A percentile compares a stretch with the other conserved stretches of the same genome.
phyloP scores from a whole-genome alignment of 208 protist genomes.

The Trypanosoma congolense region DNA sequence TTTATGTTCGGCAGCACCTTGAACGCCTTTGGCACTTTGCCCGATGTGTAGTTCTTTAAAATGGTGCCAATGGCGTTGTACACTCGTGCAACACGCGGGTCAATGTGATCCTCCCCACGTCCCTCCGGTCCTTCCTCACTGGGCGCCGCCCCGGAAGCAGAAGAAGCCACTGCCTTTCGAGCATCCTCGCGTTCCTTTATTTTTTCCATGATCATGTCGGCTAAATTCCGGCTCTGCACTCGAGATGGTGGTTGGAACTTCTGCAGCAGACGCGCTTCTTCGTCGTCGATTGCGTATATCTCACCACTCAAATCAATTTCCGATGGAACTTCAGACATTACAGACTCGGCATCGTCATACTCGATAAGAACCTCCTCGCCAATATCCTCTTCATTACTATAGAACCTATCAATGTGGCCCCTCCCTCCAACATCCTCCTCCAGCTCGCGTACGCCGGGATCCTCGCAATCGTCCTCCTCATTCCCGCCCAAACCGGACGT shows the following conservation, averaged over 20 bases:
- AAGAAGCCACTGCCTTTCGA: slow-evolving; percentile 11
- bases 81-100: slow-evolving; percentile 82
- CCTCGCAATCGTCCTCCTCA: slow-evolving; percentile 3
- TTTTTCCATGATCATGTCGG: slow-evolving; percentile 90
- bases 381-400: slow-evolving; percentile 42
- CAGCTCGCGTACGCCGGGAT: background rate
- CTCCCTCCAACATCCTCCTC: slow-evolving; percentile 11
- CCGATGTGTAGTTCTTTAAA: slow-evolving; percentile 94
- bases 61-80: slow-evolving; percentile 93
- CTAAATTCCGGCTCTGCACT: slow-evolving; percentile 85
- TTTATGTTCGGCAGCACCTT: slow-evolving; percentile 96
- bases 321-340: slow-evolving; percentile 70
- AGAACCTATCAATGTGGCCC: slow-evolving; percentile 17
- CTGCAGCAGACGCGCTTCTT: slow-evolving; percentile 83
- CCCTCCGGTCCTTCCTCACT: slow-evolving; percentile 10
- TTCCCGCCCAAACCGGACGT: background rate
- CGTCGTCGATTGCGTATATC: slow-evolving; percentile 86
- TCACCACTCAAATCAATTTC: slow-evolving; percentile 57
- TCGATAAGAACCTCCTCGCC: slow-evolving; percentile 57
- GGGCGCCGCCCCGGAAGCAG: slow-evolving; percentile 1
- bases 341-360: slow-evolving; percentile 74
- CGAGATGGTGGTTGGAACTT: slow-evolving; percentile 82
- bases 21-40: slow-evolving; percentile 99
- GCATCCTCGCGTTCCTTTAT: slow-evolving; percentile 81
- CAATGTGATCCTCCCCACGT: slow-evolving; percentile 39